Evolutionary conservation across 2,329 filamentous ascomycete species (phyloP).

Genomic region (Neofusicoccum sp.): DNA sequence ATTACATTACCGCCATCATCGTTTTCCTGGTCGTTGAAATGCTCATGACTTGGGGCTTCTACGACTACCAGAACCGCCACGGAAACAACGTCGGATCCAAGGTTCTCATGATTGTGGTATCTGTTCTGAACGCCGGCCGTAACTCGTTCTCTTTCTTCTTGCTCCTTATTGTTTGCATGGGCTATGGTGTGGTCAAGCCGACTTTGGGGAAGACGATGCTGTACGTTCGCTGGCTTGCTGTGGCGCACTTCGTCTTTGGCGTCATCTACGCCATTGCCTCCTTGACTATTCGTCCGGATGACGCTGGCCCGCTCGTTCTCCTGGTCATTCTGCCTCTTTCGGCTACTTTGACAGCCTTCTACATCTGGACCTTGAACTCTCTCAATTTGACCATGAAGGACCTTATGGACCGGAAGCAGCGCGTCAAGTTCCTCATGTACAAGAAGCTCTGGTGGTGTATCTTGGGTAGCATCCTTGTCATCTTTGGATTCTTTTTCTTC

Average conservation of each 20-base stretch:
- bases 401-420: constrained; percentile 89
- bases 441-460: constrained; percentile 99
- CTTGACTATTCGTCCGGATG: constrained; percentile 83
- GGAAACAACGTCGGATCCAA: constrained; percentile 82
- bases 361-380: constrained; percentile 97
- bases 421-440: constrained; percentile 93
- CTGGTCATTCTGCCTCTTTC: constrained; percentile 91
- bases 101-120: constrained; percentile 85
- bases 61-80: constrained; percentile 91
- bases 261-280: constrained; percentile 90
- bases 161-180: constrained; percentile 97
- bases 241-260: constrained; percentile 91
- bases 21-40: constrained; percentile 94
- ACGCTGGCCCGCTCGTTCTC: constrained; percentile 83
- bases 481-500: constrained; percentile 98
- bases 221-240: constrained; percentile 84
- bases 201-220: constrained; percentile 91
- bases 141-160: constrained; percentile 99
- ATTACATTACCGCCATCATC: constrained; percentile 97
- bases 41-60: constrained; percentile 98
- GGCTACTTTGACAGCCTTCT: constrained; percentile 90
- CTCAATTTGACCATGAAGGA: constrained; percentile 95
- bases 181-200: constrained; percentile 95
- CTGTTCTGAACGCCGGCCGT: constrained; percentile 84
- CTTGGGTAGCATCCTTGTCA: constrained; percentile 84